phyloP scores from a whole-genome alignment of 768 basidiomycete genomes.

The Dioszegia aurantiaca region DNA sequence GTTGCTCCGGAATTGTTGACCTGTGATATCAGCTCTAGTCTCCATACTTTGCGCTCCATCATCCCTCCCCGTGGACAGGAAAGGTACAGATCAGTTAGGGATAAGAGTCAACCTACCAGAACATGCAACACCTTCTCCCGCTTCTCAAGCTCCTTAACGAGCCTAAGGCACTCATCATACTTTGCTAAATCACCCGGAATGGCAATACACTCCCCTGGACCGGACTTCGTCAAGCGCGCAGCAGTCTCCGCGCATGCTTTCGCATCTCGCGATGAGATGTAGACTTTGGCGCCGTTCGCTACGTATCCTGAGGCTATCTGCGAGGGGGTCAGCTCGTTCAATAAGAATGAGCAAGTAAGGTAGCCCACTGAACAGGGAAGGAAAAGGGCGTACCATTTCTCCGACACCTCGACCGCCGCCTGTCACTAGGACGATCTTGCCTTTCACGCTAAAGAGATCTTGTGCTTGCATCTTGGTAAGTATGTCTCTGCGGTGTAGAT shows the following conservation, averaged over 20 bases:
- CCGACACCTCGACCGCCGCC: constrained; percentile 68
- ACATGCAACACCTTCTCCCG: constrained; percentile 60
- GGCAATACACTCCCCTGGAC: constrained; percentile 60
- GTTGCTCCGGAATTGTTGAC: constrained; percentile 64
- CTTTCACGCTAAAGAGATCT: constrained; percentile 58
- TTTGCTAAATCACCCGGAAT: constrained; percentile 61
- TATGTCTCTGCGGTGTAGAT: too few relatives aligned
- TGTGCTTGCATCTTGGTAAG: constrained; percentile 3
- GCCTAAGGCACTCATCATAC: constrained; percentile 58
- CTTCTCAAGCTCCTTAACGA: constrained; percentile 58
- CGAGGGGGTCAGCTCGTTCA: neutral
- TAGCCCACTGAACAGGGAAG: neutral
- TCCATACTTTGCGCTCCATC: too few relatives aligned
- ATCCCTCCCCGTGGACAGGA: too few relatives aligned
- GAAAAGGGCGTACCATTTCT: constrained; percentile 58
- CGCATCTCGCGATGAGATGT: constrained; percentile 63
- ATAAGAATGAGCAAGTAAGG: neutral
- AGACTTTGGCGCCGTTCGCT: constrained; percentile 64
- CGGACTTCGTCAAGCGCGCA: constrained; percentile 58
- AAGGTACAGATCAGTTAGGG: neutral
- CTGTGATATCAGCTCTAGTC: constrained; percentile 8
- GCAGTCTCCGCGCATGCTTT: constrained; percentile 60
- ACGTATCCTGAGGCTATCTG: constrained; percentile 68
- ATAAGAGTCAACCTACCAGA: constrained; percentile 17
- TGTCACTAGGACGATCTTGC: constrained; percentile 60